Percentiles rank a stretch among this genome's conserved stretches.
phyloP scores from a whole-genome alignment of 148 eudicot genomes.

The Spergularia bocconei region DNA sequence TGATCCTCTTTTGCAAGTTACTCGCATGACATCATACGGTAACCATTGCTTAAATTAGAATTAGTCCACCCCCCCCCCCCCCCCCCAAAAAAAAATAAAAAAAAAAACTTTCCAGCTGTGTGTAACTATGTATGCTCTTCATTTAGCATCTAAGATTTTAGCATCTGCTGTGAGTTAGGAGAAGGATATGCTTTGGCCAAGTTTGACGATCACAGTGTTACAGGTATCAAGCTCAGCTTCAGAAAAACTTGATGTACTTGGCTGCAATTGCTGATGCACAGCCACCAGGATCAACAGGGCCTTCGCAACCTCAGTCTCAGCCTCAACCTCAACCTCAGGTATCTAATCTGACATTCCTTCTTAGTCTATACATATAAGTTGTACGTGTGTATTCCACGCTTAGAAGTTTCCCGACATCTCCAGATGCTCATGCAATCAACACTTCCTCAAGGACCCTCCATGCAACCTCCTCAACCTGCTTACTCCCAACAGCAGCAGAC shows the following conservation, averaged over 20 bases:
- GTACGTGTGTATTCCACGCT: background rate
- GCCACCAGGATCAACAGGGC: constrained; percentile 46
- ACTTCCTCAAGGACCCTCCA: constrained; percentile 49
- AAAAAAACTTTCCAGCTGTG: background rate
- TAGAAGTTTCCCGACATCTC: background rate
- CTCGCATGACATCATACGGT: too few species aligned
- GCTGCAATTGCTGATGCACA: constrained; percentile 93
- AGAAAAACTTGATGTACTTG: constrained; percentile 71
- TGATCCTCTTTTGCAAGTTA: too few species aligned
- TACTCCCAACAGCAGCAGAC: constrained; percentile 44
- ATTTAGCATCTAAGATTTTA: background rate
- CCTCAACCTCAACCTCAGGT: constrained; percentile 43
- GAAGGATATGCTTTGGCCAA: constrained; percentile 7
- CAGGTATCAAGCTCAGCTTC: constrained; percentile 79
- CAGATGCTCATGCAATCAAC: constrained; percentile 47
- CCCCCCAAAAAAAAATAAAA: too few species aligned
- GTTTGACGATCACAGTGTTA: constrained; percentile 3
- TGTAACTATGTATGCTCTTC: background rate
- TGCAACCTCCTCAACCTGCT: constrained; percentile 50
- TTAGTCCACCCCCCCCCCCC: too few species aligned
- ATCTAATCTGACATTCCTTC: background rate
- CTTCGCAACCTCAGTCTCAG: constrained; percentile 39
- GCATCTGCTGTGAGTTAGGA: background rate
- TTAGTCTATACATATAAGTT: background rate
- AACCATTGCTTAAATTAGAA: background rate